A percentile compares a stretch with the other conserved stretches of the same genome.
These are phyloP conservation scores for Saccharomyces hybrid DNA, from an alignment of 1,139 yeast species.

Conservation along the genomic window DNA sequence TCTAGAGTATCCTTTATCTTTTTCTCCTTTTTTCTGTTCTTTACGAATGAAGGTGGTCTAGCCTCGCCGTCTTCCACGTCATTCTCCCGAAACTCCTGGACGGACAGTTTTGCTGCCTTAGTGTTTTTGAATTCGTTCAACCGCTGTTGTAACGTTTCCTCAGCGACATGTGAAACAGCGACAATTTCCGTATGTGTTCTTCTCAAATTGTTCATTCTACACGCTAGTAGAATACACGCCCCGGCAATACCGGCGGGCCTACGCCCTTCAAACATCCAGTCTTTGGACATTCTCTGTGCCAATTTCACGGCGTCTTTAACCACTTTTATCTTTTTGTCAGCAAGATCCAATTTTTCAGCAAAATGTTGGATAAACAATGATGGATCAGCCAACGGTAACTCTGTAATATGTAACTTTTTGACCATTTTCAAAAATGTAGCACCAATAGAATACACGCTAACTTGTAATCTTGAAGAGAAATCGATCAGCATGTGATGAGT, in stretches of 20 bases:
- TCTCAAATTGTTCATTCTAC: conserved; percentile 91
- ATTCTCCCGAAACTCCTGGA: conserved; percentile 57
- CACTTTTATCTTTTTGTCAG: conserved; percentile 64
- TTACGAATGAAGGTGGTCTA: conserved; percentile 76
- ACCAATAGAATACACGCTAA: conserved; percentile 88
- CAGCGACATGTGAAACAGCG: conserved; percentile 92
- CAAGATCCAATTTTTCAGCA: conserved; percentile 78
- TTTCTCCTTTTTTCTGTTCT: conserved; percentile 39
- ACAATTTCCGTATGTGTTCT: conserved; percentile 91
- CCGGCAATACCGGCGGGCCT: conserved; percentile 99
- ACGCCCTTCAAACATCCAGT: conserved; percentile 95
- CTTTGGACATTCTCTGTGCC: conserved; percentile 85
- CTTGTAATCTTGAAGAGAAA: conserved; percentile 80
- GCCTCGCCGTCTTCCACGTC: conserved; percentile 32
- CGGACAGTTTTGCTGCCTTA: conserved; percentile 62
- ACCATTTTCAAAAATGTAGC: conserved; percentile 92
- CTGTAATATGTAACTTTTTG: conserved; percentile 63
- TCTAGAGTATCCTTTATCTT: conserved; percentile 32
- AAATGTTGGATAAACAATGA: conserved; percentile 88
- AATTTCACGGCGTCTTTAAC: conserved; percentile 78
- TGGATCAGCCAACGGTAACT: conserved; percentile 86
- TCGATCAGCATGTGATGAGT: conserved; percentile 95
- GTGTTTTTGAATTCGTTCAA: conserved; percentile 81
- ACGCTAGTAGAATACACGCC: conserved; percentile 85
- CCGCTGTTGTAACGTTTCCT: conserved; percentile 83